These are phyloP conservation scores for Passiflora organensis DNA, from an alignment of 345 rosid genomes.

Conservation along the genomic window DNA sequence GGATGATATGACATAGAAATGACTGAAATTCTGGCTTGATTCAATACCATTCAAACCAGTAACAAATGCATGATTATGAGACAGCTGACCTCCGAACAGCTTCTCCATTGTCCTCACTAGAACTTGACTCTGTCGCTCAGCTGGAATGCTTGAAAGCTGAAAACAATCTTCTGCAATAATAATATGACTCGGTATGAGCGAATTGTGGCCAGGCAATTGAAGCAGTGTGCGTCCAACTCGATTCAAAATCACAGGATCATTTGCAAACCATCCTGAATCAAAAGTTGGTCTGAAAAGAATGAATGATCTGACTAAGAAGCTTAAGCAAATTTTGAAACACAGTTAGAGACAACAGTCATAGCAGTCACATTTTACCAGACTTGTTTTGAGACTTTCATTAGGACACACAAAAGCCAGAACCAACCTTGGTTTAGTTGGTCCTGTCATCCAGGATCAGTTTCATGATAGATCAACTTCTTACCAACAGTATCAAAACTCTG, in stretches of 20 bases:
- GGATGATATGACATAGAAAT: too few relatives aligned
- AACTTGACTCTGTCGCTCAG: conserved; percentile 37
- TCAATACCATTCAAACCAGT: too few relatives aligned
- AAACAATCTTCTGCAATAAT: conserved; percentile 74
- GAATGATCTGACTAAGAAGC: background rate
- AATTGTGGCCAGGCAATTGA: conserved; percentile 31
- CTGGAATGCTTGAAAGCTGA: conserved; percentile 55
- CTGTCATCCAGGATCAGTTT: background rate
- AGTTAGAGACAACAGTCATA: too few relatives aligned
- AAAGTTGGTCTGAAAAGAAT: conserved; percentile 7
- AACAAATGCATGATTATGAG: background rate
- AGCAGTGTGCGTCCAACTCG: conserved; percentile 59
- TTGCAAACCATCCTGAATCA: conserved; percentile 83
- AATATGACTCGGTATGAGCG: conserved; percentile 40
- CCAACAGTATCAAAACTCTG: conserved; percentile 95
- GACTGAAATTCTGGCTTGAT: too few relatives aligned
- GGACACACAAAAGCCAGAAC: too few relatives aligned
- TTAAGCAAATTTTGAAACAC: background rate
- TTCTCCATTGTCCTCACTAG: conserved; percentile 52
- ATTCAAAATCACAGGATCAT: conserved; percentile 60
- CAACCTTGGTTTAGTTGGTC: background rate
- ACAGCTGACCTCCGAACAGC: conserved; percentile 51
- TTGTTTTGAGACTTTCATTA: too few relatives aligned
- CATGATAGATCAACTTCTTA: conserved; percentile 20
- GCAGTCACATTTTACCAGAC: too few relatives aligned